Percentiles rank a stretch among this genome's conserved stretches.
These are phyloP conservation scores for Mrakiaceae sp. DNA, from an alignment of 1,284 basidiomycete species.

Conservation along the genomic window DNA sequence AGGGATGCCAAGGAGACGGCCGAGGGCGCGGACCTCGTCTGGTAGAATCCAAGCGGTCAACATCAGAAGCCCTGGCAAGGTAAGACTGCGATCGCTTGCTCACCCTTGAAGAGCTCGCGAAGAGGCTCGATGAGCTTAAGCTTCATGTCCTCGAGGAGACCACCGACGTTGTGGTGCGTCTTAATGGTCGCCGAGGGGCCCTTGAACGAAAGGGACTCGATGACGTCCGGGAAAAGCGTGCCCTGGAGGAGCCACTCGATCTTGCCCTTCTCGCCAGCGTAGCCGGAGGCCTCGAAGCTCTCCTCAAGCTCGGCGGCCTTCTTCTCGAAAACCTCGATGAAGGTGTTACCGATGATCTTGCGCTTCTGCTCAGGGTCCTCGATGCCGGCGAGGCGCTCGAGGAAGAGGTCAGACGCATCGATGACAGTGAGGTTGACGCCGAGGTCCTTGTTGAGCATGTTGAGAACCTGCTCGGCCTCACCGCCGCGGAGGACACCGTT, in stretches of 20 bases:
- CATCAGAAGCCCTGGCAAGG: neutral
- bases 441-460: conserved; percentile 86
- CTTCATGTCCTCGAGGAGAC: conserved; percentile 94
- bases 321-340: conserved; percentile 93
- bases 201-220: conserved; percentile 99
- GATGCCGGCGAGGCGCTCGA: conserved; percentile 74
- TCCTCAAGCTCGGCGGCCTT: conserved; percentile 86
- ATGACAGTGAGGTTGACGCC: conserved; percentile 95
- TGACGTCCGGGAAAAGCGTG: conserved; percentile 98
- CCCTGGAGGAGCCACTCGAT: conserved; percentile 97
- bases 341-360: conserved; percentile 98
- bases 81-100: conserved; percentile 19
- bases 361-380: conserved; percentile 96
- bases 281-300: conserved; percentile 55
- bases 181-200: conserved; percentile 98
- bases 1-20: conserved; percentile 82
- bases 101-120: conserved; percentile 95
- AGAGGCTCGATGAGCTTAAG: conserved; percentile 97
- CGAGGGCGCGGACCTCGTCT: conserved; percentile 95
- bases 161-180: conserved; percentile 99
- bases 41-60: neutral
- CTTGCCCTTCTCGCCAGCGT: conserved; percentile 65
- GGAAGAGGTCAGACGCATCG: conserved; percentile 89
- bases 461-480: conserved; percentile 86
- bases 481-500: conserved; percentile 91